phyloP scores from a whole-genome alignment of 2,329 filamentous ascomycete genomes.

The Exophiala spinifera region DNA sequence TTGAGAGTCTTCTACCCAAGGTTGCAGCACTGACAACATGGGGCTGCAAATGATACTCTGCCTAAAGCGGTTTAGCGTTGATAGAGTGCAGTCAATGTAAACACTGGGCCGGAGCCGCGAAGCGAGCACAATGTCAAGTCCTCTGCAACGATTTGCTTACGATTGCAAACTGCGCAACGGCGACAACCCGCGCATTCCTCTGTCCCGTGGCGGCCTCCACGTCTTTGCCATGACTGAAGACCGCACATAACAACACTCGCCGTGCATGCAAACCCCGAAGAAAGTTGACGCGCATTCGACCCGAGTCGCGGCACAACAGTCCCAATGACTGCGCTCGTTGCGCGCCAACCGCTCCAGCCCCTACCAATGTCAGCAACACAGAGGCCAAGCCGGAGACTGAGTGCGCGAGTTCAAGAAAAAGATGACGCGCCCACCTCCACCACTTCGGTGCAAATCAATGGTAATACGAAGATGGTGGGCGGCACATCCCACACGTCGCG shows the following conservation, averaged over 20 bases:
- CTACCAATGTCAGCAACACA: conserved; percentile 33
- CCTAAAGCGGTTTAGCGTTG: background rate
- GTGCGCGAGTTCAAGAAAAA: conserved; percentile 39
- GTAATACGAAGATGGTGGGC: conserved; percentile 20
- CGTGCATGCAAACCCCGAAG: background rate
- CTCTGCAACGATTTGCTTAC: background rate
- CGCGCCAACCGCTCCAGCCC: conserved; percentile 33
- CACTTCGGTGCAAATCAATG: conserved; percentile 14
- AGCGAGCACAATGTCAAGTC: background rate
- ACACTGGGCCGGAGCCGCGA: background rate
- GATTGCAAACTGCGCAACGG: background rate
- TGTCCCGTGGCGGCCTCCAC: background rate
- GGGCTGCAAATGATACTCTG: background rate
- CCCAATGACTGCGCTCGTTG: conserved; percentile 33
- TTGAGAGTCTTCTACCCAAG: background rate
- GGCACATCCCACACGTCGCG: conserved; percentile 12
- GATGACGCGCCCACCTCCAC: conserved; percentile 28
- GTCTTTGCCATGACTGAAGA: background rate
- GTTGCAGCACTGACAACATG: background rate
- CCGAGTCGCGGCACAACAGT: conserved; percentile 7
- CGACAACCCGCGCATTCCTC: background rate
- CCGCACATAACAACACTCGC: background rate
- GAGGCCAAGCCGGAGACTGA: conserved; percentile 30
- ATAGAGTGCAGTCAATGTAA: background rate
- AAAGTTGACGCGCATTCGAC: background rate